Base-by-base conservation (phyloP, 495 filamentous ascomycete species). In the Hyaloscypha variabilis region DNA sequence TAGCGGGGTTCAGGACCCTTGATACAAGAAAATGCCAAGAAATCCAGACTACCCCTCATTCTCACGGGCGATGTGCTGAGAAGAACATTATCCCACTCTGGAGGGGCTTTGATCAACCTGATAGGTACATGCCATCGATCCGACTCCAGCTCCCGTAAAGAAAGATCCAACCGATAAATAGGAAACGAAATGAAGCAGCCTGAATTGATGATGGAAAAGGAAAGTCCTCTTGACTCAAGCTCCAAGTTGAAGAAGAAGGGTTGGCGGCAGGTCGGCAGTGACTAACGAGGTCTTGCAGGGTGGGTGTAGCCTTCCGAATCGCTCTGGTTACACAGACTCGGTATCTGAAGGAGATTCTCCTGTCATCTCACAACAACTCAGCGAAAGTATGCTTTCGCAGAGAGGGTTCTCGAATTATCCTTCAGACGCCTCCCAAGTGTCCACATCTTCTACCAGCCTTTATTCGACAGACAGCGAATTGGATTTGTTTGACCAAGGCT, bases 201-300 rank as follows among this genome's bases (percentile, higher is more conserved):
- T n/a, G 39, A 46, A 46, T 17, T 46, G 13, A 46, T 46, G 39
- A 17, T 17, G 11, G 39, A 46, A 46, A 46, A 11, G 6, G 39
- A 17, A 46, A 46, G 39, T 17, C 39, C 6, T 17, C 0, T 10
- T 46, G 14, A 17, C 39, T 17, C n/a, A 8, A 46, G 19, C 8
- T 46, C 14, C 17, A 54, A 23, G 3, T 23, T 54, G 51, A 1
- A 23, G n/a, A n/a, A n/a, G n/a, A n/a, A n/a, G n/a, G n/a, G n/a
- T n/a, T n/a, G n/a, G n/a, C n/a, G n/a, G n/a, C n/a, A n/a, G n/a
- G n/a, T n/a, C n/a, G n/a, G n/a, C n/a, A n/a, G 51, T 23, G 51
- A 17, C 51, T 54, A 54, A 24, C 8, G 26, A 54, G 11, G 6
- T 54, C n/a, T 54, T 54, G 51, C 51, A 54, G 51, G 51, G 23